Percentiles rank a stretch among this genome's conserved stretches.
These are phyloP conservation scores for Mucor circinelloides DNA, from an alignment of 371 early-diverging fungal genomes.

Conservation along the genomic window DNA sequence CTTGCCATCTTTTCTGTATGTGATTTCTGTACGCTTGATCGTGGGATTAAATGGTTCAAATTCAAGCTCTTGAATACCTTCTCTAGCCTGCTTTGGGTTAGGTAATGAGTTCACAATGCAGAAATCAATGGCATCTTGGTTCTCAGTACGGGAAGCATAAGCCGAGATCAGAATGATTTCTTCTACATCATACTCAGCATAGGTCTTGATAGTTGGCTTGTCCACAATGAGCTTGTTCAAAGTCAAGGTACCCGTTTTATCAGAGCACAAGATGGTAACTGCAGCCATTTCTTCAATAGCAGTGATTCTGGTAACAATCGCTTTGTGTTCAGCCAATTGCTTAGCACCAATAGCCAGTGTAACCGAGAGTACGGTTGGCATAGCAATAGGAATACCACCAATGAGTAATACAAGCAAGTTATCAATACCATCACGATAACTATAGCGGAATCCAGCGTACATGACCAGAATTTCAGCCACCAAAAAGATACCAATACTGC, in stretches of 20 bases:
- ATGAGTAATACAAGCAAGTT: slow-evolving; percentile 66
- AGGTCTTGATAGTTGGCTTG: slow-evolving; percentile 54
- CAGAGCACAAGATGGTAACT: slow-evolving; percentile 86
- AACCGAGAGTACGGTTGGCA: slow-evolving; percentile 82
- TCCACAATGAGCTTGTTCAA: slow-evolving; percentile 82
- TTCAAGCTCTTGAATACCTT: slow-evolving; percentile 57
- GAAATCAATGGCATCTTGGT: slow-evolving; percentile 71
- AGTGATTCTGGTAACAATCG: slow-evolving; percentile 81
- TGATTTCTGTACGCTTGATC: slow-evolving; percentile 80
- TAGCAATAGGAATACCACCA: slow-evolving; percentile 73
- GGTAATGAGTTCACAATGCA: slow-evolving; percentile 64
- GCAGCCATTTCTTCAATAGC: slow-evolving; percentile 90
- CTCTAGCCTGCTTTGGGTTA: slow-evolving; percentile 48
- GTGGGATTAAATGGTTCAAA: slow-evolving; percentile 85
- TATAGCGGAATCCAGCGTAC: slow-evolving; percentile 71
- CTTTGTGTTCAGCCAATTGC: slow-evolving; percentile 87
- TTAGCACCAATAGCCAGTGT: slow-evolving; percentile 92
- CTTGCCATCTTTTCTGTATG: slow-evolving; percentile 59
- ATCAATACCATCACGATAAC: slow-evolving; percentile 63
- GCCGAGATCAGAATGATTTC: slow-evolving; percentile 57
- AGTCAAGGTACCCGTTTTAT: slow-evolving; percentile 94
- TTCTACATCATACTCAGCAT: slow-evolving; percentile 49
- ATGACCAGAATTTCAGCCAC: slow-evolving; percentile 77
- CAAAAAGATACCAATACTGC: slow-evolving; percentile 66
- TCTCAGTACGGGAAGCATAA: slow-evolving; percentile 65